A percentile compares a stretch with the other conserved stretches of the same genome.
Evolutionary conservation across 331 rosid species (phyloP).

Genomic region (Acacia pycnantha): DNA sequence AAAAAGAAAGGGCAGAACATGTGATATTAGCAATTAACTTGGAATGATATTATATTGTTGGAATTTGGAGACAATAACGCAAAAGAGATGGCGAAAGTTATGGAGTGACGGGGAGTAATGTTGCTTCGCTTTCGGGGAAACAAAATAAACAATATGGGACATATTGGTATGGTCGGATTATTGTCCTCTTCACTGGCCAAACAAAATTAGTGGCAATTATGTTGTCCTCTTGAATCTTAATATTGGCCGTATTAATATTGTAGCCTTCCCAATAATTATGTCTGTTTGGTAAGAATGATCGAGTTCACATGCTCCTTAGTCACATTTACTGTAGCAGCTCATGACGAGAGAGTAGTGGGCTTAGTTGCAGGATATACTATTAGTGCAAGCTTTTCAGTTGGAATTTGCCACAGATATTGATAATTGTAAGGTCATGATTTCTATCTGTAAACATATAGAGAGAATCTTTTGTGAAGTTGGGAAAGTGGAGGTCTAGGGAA

Average conservation of each 20-base stretch:
- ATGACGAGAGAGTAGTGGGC: neutral
- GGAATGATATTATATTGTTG: neutral
- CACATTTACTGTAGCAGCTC: neutral
- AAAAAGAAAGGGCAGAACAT: neutral
- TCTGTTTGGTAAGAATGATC: neutral
- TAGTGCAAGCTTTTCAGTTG: too few relatives aligned
- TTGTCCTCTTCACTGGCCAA: neutral
- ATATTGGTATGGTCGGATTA: neutral
- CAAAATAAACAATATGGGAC: neutral
- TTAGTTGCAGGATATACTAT: neutral
- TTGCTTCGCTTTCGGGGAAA: neutral
- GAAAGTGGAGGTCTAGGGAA: too few relatives aligned
- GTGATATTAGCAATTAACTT: neutral
- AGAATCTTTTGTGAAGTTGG: too few relatives aligned
- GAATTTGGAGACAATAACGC: neutral
- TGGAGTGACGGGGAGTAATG: neutral
- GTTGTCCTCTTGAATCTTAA: neutral
- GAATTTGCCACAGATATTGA: too few relatives aligned
- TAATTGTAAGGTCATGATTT: too few relatives aligned
- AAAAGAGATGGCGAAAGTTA: neutral
- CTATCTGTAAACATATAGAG: too few relatives aligned
- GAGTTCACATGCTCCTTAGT: neutral
- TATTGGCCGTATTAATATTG: neutral
- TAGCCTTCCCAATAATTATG: neutral
- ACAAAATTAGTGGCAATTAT: neutral